phyloP scores from a whole-genome alignment of 1,139 yeast genomes.

The Saccharomyces hybrid region DNA sequence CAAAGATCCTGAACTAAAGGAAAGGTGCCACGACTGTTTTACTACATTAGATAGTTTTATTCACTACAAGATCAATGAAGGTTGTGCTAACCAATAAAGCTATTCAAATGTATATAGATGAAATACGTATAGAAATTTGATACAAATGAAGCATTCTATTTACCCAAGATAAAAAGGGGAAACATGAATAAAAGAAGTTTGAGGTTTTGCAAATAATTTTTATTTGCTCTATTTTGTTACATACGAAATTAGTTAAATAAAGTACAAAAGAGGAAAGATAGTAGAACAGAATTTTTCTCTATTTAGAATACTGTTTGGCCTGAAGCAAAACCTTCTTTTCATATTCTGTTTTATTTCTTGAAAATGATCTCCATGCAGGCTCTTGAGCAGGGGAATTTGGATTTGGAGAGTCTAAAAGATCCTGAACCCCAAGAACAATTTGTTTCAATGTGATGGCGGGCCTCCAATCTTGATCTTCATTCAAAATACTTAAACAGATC shows the following conservation, averaged over 20 bases:
- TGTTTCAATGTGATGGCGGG: conserved; percentile 96
- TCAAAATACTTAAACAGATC: conserved; percentile 82
- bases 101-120: neutral
- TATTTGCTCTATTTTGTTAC: neutral
- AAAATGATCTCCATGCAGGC: conserved; percentile 86
- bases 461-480: conserved; percentile 97
- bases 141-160: neutral
- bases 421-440: conserved; percentile 87
- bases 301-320: conserved; percentile 61
- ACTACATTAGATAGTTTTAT: conserved; percentile 67
- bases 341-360: conserved; percentile 59
- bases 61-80: conserved; percentile 54
- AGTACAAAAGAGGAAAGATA: neutral
- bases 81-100: conserved; percentile 3
- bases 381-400: conserved; percentile 97
- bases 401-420: conserved; percentile 80
- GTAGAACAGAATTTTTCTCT: neutral
- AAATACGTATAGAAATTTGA: neutral
- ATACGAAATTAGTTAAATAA: neutral
- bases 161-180: neutral
- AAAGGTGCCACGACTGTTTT: conserved; percentile 62
- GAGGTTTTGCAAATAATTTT: neutral
- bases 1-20: conserved; percentile 48
- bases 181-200: neutral
- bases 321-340: conserved; percentile 75